phyloP scores from a whole-genome alignment of 495 filamentous ascomycete genomes.

The Durotheca rogersii region DNA sequence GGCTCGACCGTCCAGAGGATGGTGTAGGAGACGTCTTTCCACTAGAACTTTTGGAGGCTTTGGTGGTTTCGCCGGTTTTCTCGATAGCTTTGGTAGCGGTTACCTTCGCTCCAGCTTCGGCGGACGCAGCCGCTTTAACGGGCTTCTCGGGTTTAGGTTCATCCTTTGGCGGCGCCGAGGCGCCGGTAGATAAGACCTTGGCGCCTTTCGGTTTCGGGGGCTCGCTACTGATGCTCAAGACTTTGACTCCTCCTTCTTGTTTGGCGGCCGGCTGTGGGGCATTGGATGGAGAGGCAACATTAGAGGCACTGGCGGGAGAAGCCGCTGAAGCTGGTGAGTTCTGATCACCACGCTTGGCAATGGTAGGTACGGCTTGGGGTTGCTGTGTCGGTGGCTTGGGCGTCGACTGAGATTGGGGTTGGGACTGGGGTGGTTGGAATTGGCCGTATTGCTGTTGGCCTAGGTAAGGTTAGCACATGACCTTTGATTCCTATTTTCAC shows the following conservation, averaged over 20 bases:
- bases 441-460: constrained; percentile 43
- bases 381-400: constrained; percentile 48
- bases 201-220: constrained; percentile 57
- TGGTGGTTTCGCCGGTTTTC: constrained; percentile 70
- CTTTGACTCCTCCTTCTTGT: constrained; percentile 51
- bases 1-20: constrained; percentile 75
- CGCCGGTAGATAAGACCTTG: constrained; percentile 70
- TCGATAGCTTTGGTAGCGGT: constrained; percentile 70
- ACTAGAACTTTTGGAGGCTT: constrained; percentile 65
- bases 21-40: constrained; percentile 76
- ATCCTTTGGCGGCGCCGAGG: constrained; percentile 56
- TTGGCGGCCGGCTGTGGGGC: constrained; percentile 45
- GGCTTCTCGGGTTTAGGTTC: constrained; percentile 60
- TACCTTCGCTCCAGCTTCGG: constrained; percentile 60
- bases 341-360: constrained; percentile 63
- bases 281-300: constrained; percentile 42
- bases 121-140: constrained; percentile 44
- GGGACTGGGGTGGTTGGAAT: constrained; percentile 55
- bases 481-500: no score
- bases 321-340: constrained; percentile 35
- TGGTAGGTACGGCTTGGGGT: constrained; percentile 60
- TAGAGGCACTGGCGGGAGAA: constrained; percentile 29
- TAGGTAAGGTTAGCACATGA: constrained; percentile 30
- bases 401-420: constrained; percentile 58
- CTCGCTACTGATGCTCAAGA: constrained; percentile 54